phyloP scores from a whole-genome alignment of 1,139 yeast genomes.

The Yamadazyma blattariae region DNA sequence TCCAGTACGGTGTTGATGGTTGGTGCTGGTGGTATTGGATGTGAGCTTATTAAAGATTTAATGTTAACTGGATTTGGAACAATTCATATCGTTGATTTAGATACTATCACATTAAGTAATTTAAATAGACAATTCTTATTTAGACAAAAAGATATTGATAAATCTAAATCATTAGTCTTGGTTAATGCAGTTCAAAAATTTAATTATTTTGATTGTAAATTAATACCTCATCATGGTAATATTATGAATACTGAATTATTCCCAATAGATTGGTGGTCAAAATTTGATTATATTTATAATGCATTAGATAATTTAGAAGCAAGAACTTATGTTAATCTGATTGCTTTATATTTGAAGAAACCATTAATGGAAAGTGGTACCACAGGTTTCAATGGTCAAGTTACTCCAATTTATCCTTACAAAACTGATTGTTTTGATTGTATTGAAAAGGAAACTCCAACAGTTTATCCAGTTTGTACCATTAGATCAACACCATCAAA shows the following conservation, averaged over 20 bases:
- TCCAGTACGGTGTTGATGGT: conserved; percentile 73
- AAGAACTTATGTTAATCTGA: conserved; percentile 80
- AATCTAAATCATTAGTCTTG: conserved; percentile 82
- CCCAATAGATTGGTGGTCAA: conserved; percentile 77
- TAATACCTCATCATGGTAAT: conserved; percentile 83
- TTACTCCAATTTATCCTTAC: conserved; percentile 85
- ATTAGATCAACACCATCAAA: conserved; percentile 95
- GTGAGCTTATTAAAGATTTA: conserved; percentile 86
- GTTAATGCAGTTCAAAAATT: conserved; percentile 76
- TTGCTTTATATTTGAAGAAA: conserved; percentile 67
- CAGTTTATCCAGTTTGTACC: conserved; percentile 92
- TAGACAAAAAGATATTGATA: conserved; percentile 80
- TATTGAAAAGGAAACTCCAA: conserved; percentile 81
- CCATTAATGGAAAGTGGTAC: conserved; percentile 95
- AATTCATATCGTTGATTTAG: conserved; percentile 89
- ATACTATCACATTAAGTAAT: conserved; percentile 89
- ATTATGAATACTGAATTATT: conserved; percentile 75
- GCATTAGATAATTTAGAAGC: conserved; percentile 96
- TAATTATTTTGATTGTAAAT: conserved; percentile 63
- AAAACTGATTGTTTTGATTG: conserved; percentile 93
- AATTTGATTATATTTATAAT: conserved; percentile 77
- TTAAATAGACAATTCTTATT: conserved; percentile 91
- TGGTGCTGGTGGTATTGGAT: conserved; percentile 99
- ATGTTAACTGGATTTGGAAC: conserved; percentile 84
- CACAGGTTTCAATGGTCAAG: conserved; percentile 91